Conservation (phyloP, 139 green algal species). For the Coelastrella sp. region DNA sequence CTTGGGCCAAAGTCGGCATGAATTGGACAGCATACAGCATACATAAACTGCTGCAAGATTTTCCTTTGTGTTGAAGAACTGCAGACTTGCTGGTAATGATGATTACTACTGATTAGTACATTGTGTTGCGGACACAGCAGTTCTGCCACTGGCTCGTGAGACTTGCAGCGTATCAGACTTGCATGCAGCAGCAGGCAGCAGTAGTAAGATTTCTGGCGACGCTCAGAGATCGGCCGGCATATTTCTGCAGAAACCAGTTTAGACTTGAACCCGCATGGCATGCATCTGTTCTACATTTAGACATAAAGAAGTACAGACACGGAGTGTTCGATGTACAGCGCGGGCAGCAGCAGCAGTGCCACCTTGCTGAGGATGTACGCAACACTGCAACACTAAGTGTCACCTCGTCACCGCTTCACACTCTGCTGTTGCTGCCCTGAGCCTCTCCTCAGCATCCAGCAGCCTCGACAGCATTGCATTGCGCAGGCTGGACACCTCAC, state of each 20-base stretch:
- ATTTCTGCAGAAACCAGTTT: not conserved
- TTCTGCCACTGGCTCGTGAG: not conserved
- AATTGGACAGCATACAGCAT: too few species aligned
- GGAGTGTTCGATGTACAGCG: too few species aligned
- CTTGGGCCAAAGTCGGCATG: too few species aligned
- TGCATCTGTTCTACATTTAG: too few species aligned
- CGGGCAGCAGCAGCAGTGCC: too few species aligned
- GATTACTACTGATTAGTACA: slow-evolving; percentile 1
- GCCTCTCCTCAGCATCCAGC: slow-evolving; percentile 37
- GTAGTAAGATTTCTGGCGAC: not conserved
- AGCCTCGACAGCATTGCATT: slow-evolving; percentile 28
- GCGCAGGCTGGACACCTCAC: slow-evolving; percentile 38
- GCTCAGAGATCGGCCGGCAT: not conserved
- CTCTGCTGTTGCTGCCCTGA: slow-evolving; percentile 29
- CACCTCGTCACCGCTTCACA: slow-evolving; percentile 36
- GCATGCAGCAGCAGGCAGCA: not conserved
- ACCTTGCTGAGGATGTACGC: too few species aligned
- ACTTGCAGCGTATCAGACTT: too few species aligned
- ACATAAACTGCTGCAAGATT: too few species aligned
- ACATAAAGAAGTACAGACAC: too few species aligned
- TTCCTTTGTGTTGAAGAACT: too few species aligned
- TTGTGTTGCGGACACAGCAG: not conserved
- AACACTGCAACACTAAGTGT: not conserved
- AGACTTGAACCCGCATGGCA: too few species aligned
- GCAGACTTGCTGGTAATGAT: not conserved